Conservation (phyloP, 805 yeast genomes). For the Lachancea fermentati region DNA sequence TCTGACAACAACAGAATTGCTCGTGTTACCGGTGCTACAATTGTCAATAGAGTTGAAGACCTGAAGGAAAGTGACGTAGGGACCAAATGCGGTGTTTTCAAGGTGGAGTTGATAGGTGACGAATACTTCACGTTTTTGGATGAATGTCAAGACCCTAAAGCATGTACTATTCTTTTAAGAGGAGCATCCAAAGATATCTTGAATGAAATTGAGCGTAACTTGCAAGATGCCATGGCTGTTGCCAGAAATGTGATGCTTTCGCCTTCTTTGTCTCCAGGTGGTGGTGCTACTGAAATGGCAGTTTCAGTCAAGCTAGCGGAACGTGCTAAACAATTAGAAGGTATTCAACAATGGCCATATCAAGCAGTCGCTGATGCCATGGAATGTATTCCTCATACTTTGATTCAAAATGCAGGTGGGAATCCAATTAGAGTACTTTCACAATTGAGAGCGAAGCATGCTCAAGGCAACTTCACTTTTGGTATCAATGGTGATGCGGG, state of each 20-base stretch:
- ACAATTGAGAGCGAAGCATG: conserved; percentile 93
- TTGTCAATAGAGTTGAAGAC: conserved; percentile 93
- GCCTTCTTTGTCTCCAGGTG: conserved; percentile 95
- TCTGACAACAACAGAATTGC: conserved; percentile 95
- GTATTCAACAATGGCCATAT: conserved; percentile 97
- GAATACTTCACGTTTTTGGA: conserved; percentile 88
- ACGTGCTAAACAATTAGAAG: conserved; percentile 87
- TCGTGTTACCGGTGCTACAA: conserved; percentile 95
- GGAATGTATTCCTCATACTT: conserved; percentile 96
- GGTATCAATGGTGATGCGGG: conserved; percentile 97
- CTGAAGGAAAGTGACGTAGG: conserved; percentile 89
- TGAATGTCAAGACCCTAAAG: conserved; percentile 78
- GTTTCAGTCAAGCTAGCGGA: conserved; percentile 83
- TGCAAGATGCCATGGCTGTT: conserved; percentile 98
- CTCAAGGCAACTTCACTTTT: conserved; percentile 75
- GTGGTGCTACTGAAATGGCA: conserved; percentile 99
- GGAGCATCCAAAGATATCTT: conserved; percentile 97
- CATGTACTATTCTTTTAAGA: conserved; percentile 87
- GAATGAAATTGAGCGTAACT: conserved; percentile 92
- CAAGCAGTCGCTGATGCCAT: conserved; percentile 98
- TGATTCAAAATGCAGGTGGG: conserved; percentile 97
- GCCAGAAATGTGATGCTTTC: conserved; percentile 91
- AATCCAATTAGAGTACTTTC: conserved; percentile 87
- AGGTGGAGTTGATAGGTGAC: conserved; percentile 93
- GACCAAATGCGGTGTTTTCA: conserved; percentile 80